Conservation (phyloP, 2,329 filamentous ascomycete species). For the Elsinoe arachidis region DNA sequence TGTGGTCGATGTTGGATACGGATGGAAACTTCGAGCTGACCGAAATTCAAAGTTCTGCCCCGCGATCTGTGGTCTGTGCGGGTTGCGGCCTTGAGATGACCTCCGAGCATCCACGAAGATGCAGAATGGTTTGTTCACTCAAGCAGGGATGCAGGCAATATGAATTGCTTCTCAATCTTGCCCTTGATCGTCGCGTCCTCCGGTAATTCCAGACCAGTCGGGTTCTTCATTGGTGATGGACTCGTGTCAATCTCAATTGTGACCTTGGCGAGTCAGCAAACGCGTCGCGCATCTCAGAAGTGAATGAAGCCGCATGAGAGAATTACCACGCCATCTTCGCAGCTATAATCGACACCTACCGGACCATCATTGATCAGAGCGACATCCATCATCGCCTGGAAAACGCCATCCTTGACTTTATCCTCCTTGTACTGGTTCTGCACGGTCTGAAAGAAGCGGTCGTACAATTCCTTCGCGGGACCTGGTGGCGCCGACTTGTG, state of each 20-base stretch:
- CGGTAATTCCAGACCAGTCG: constrained; percentile 21
- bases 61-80: constrained; percentile 12
- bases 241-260: constrained; percentile 42
- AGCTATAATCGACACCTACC: constrained; percentile 54
- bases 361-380: constrained; percentile 78
- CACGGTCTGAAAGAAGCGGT: constrained; percentile 72
- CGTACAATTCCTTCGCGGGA: constrained; percentile 72
- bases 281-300: background rate
- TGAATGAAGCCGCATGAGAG: constrained; percentile 20
- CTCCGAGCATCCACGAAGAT: background rate
- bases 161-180: constrained; percentile 27
- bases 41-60: constrained; percentile 3
- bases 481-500: constrained; percentile 74
- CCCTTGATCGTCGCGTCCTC: constrained; percentile 25
- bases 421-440: constrained; percentile 61
- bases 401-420: constrained; percentile 86
- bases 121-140: constrained; percentile 21
- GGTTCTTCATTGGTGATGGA: constrained; percentile 34
- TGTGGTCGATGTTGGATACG: background rate
- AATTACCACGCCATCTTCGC: constrained; percentile 49
- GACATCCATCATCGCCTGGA: constrained; percentile 99
- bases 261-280: constrained; percentile 29
- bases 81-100: background rate
- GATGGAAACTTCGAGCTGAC: constrained; percentile 13
- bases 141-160: constrained; percentile 28